Evolutionary conservation across 257 asterid genomes (phyloP), one percentile per base, ranked within the genome.

Genomic region (Handroanthus guayacan): DNA sequence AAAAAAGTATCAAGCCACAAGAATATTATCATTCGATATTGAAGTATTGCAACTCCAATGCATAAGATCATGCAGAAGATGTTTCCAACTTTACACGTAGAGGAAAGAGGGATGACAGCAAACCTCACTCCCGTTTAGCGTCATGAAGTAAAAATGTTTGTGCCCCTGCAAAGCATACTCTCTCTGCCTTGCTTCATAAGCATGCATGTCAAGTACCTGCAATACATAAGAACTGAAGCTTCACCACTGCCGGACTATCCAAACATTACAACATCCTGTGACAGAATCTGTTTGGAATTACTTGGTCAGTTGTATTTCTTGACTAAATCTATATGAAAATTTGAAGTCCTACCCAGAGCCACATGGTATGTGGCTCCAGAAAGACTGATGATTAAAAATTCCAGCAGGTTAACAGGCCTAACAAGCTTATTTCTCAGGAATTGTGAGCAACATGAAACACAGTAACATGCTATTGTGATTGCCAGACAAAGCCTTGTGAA

Each of bases 81-180:
- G 16, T 67, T 63, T 80, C 69, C 71, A 70, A 76, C 20, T 70
- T 71, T 68, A 74, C 71, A 64, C 6, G 38, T 69, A 52, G 6
- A 73, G 39, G n/a, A 55, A 79, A 17, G 72, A 81, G 38, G 73
- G 76, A 61, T 41, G 66, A 75, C 13, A 4, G 66, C 89, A 52
- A 78, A 93, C 98, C 98, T 93, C 98, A 74, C 92, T 87, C 77
- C 97, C 96, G 77, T 89, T 93, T 68, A 93, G 87, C 18, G 98
- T 88, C 98, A 93, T 93, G 84, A 93, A 93, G 85, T 93, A 93
- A 85, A 93, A 93, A 91, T 93, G 98, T 75, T 80, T 91, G 71
- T 93, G 98, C 70, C 97, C 95, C 82, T 88, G 84, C 76, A 82
- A 25, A 70, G 98, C 98, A 87, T 93, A 93, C 58, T 91, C 94